Evolutionary conservation across 805 yeast species (phyloP).

Genomic region (Metschnikowia picachoensis): DNA sequence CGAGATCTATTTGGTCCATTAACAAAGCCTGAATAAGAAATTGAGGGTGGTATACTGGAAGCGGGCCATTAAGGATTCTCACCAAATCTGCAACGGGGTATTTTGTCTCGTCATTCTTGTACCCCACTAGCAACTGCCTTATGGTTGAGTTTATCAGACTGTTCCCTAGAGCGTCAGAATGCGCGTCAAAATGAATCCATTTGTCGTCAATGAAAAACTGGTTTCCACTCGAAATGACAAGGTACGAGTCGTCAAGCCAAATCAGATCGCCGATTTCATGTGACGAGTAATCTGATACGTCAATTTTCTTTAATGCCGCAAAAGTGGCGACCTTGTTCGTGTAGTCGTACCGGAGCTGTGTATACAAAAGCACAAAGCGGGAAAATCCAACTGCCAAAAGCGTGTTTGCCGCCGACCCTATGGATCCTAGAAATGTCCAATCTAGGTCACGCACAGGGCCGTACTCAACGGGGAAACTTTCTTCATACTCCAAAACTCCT

Average conservation of each 20-base stretch:
- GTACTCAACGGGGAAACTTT: constrained; percentile 29
- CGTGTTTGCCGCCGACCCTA: constrained; percentile 47
- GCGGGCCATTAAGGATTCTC: constrained; percentile 78
- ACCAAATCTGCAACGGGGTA: constrained; percentile 63
- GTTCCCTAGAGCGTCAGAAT: constrained; percentile 6
- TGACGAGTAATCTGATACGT: constrained; percentile 64
- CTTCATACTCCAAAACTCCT: constrained; percentile 62
- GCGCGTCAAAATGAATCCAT: constrained; percentile 33
- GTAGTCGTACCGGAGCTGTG: constrained; percentile 85
- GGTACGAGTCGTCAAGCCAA: constrained; percentile 76
- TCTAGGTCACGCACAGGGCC: constrained; percentile 66
- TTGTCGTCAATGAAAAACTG: constrained; percentile 83
- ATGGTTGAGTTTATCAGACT: constrained; percentile 51
- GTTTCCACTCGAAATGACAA: constrained; percentile 85
- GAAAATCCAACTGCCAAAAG: constrained; percentile 78
- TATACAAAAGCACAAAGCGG: constrained; percentile 58
- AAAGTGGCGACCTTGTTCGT: constrained; percentile 77
- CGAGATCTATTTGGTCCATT: constrained; percentile 53
- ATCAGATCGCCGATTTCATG: constrained; percentile 85
- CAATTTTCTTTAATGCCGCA: constrained; percentile 69
- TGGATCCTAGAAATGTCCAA: constrained; percentile 65
- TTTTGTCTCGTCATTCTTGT: constrained; percentile 17
- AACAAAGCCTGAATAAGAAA: constrained; percentile 71
- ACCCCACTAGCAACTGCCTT: constrained; percentile 34
- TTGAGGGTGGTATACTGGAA: constrained; percentile 91